phyloP scores from a whole-genome alignment of 208 protist genomes.

The Strigomonas oncopelti region DNA sequence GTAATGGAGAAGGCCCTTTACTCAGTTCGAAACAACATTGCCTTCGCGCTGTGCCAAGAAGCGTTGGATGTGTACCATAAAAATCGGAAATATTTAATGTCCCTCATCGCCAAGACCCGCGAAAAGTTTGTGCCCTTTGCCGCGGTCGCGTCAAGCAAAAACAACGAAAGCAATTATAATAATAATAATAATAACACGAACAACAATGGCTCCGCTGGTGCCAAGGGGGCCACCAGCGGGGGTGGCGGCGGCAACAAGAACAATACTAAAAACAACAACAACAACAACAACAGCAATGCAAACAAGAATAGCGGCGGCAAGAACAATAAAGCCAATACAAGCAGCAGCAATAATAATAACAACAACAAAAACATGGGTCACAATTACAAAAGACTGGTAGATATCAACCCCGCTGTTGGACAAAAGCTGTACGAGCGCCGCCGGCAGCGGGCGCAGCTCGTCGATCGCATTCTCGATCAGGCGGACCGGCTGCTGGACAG shows the following conservation, averaged over 20 bases:
- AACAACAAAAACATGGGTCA: no score
- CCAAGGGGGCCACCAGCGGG: no score
- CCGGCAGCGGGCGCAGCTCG: slow-evolving; percentile 8
- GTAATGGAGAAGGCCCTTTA: slow-evolving; percentile 29
- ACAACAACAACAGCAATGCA: no score
- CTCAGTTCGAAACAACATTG: slow-evolving; percentile 41
- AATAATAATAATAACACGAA: no score
- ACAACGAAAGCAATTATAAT: no score
- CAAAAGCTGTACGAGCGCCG: slow-evolving; percentile 1
- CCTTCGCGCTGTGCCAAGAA: slow-evolving; percentile 36
- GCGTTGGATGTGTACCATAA: slow-evolving; percentile 25
- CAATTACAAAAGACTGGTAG: background rate
- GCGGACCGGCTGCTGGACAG: slow-evolving; percentile 18
- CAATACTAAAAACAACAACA: no score
- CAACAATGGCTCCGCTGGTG: no score
- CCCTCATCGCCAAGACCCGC: slow-evolving; percentile 16
- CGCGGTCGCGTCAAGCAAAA: background rate
- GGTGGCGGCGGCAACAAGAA: no score
- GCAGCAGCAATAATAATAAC: slow-evolving; percentile 11
- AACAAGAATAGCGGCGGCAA: no score
- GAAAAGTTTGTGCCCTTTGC: background rate
- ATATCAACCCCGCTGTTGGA: background rate
- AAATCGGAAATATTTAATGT: slow-evolving; percentile 17
- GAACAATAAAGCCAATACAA: background rate
- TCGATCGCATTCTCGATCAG: slow-evolving; percentile 22